A percentile compares a stretch with the other conserved stretches of the same genome.
phyloP scores from a whole-genome alignment of 2,329 filamentous ascomycete genomes.

The Trichoderma guizhouense region DNA sequence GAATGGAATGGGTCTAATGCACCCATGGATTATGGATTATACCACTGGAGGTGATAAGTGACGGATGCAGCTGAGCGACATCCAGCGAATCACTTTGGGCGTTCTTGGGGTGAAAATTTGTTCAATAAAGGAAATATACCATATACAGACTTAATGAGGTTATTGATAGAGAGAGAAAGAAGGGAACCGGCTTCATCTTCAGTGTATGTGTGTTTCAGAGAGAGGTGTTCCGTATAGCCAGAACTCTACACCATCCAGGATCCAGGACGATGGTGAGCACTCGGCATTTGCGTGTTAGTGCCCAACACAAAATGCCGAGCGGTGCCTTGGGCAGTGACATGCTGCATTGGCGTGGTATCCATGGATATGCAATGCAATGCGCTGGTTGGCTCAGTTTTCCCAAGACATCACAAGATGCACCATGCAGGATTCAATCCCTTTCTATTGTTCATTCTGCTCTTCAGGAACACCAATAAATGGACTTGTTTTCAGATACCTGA shows the following conservation, averaged over 20 bases:
- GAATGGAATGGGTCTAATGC: background rate
- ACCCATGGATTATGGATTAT: background rate
- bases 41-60: constrained; percentile 9
- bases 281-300: background rate
- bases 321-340: constrained; percentile 2
- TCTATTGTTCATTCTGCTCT: background rate
- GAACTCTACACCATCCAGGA: background rate
- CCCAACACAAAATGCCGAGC: background rate
- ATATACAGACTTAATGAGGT: background rate
- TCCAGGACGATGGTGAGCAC: too few relatives aligned
- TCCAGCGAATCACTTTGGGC: background rate
- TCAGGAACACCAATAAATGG: background rate
- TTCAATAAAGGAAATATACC: background rate
- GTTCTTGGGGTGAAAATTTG: background rate
- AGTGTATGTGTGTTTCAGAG: background rate
- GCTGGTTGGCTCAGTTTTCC: background rate
- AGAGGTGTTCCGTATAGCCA: background rate
- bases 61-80: constrained; percentile 11
- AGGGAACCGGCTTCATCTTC: background rate
- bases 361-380: background rate
- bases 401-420: background rate
- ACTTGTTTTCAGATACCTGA: background rate
- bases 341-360: background rate
- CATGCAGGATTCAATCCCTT: background rate
- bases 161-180: background rate